These are phyloP conservation scores for Trichoderma asperellum DNA, from an alignment of 2,329 filamentous ascomycete genomes.

Conservation along the genomic window DNA sequence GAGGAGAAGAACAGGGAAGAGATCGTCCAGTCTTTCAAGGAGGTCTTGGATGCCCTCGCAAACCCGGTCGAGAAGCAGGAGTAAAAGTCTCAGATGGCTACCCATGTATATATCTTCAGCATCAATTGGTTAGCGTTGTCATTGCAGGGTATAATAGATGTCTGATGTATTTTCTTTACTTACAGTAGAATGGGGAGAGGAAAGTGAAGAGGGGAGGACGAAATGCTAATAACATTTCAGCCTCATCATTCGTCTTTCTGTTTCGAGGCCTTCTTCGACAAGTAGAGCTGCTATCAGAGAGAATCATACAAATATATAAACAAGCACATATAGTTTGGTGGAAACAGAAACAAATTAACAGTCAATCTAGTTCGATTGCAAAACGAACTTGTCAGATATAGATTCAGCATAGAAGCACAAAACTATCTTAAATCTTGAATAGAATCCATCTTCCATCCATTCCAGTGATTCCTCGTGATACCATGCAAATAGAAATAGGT, in stretches of 20 bases:
- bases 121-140: not conserved
- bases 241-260: not conserved
- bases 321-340: not conserved
- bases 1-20: slow-evolving; percentile 14
- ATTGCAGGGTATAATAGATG: too few relatives aligned
- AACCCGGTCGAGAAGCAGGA: slow-evolving; percentile 26
- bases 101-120: not conserved
- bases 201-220: not conserved
- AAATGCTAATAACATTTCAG: not conserved
- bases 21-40: slow-evolving; percentile 24
- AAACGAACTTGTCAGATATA: not conserved
- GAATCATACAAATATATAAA: not conserved
- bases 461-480: slow-evolving; percentile 10
- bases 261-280: not conserved
- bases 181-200: not conserved
- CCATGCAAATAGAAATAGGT: slow-evolving; percentile 16
- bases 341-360: not conserved
- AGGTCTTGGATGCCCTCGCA: slow-evolving; percentile 17
- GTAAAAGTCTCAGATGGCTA: not conserved
- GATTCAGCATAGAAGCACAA: not conserved
- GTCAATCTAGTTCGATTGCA: not conserved
- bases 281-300: not conserved
- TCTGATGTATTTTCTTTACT: not conserved
- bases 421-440: slow-evolving; percentile 2
- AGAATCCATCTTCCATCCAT: slow-evolving; percentile 10